Percentiles rank a stretch among this genome's conserved stretches.
phyloP scores from a whole-genome alignment of 345 rosid genomes.

The Eucalyptus cloeziana region DNA sequence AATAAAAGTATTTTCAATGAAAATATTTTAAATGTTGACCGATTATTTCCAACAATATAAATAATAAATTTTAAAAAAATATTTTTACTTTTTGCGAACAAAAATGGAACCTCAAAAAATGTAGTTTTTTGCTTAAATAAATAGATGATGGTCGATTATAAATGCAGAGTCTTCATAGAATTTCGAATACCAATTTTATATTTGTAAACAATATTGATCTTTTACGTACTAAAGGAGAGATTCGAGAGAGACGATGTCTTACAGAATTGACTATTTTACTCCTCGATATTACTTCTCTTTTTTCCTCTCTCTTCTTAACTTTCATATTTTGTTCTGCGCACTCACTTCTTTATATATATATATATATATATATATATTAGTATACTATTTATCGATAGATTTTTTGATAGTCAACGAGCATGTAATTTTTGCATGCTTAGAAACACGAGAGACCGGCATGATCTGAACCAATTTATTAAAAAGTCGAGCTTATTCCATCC shows the following conservation, averaged over 20 bases:
- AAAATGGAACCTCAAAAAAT: background rate
- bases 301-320: background rate
- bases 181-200: background rate
- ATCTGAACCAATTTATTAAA: too few species aligned
- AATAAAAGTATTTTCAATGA: too few species aligned
- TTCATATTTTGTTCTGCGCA: fast-evolving
- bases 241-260: fast-evolving
- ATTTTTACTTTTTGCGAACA: background rate
- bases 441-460: too few species aligned
- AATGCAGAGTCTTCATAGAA: background rate
- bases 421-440: too few species aligned
- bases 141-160: background rate
- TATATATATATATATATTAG: too few species aligned
- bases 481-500: background rate
- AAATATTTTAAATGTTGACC: too few species aligned
- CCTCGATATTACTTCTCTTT: fast-evolving
- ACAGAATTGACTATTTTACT: background rate
- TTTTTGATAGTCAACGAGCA: too few species aligned
- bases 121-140: background rate
- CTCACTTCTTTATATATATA: too few species aligned
- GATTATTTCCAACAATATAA: too few species aligned
- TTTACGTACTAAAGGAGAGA: background rate
- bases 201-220: background rate
- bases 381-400: too few species aligned
- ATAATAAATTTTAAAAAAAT: background rate